Percentiles rank a stretch among this genome's conserved stretches.
These are phyloP conservation scores for Ganoderma lingzhi DNA, from an alignment of 1,284 basidiomycete genomes.

Conservation along the genomic window DNA sequence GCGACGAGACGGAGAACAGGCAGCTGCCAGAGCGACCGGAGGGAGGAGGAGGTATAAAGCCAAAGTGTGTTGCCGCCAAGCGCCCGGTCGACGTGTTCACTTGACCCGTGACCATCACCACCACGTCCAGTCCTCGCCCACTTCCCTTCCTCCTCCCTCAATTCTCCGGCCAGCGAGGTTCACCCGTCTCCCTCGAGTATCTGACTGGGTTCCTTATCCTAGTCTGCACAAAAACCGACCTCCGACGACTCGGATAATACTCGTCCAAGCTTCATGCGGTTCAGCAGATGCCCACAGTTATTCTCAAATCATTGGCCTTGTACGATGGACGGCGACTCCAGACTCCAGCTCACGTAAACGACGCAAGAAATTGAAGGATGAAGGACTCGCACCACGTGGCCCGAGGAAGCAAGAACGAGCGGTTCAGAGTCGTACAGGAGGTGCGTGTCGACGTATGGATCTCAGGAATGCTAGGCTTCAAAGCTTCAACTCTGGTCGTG, in stretches of 20 bases:
- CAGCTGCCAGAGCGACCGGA: constrained; percentile 30
- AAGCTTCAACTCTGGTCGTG: not conserved
- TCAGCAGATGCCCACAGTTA: not conserved
- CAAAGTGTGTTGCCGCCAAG: constrained; percentile 12
- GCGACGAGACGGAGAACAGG: constrained; percentile 19
- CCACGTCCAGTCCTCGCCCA: not conserved
- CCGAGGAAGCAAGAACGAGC: not conserved
- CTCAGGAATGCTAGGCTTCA: not conserved
- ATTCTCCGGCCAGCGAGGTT: constrained; percentile 13
- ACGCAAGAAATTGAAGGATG: not conserved
- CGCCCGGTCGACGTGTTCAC: constrained; percentile 32
- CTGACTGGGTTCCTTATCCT: not conserved
- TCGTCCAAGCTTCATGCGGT: too few relatives aligned
- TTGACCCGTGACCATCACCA: constrained; percentile 24
- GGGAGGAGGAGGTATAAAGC: constrained; percentile 31
- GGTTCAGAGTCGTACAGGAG: not conserved
- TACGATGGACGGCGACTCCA: not conserved
- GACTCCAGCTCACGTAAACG: not conserved
- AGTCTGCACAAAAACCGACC: too few relatives aligned
- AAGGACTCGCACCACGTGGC: not conserved
- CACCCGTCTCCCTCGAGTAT: constrained; percentile 19
- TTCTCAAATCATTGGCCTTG: not conserved
- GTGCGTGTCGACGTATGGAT: not conserved
- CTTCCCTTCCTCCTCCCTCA: constrained; percentile 5
- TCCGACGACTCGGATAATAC: not conserved